Evolutionary conservation across 2,329 filamentous ascomycete genomes (phyloP), one percentile per base, ranked within the genome.

Genomic region (Teratosphaeriaceae sp.): DNA sequence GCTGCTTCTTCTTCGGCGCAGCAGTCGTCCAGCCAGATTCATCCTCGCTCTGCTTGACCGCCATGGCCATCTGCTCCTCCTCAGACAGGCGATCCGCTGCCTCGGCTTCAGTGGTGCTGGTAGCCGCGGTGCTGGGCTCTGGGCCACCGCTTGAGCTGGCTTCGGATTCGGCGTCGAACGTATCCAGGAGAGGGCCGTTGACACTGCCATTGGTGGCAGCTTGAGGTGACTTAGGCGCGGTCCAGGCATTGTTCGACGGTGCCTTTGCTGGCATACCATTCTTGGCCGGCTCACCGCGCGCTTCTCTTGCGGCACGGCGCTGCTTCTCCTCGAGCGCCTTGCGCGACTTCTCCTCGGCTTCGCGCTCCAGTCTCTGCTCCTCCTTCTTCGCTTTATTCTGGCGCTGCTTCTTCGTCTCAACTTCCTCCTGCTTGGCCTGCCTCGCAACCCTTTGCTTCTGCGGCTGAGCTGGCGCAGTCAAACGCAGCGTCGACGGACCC

Each of bases 321-420:
- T 95, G 89, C 63, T 84, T 82, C 71, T 96, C 88, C 57, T 86
- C 73, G 47, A 85, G 73, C 27, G 71, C 70, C 69, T 87, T 85
- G 59, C 89, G 83, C 58, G 85, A 75, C 60, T 81, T 78, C 69
- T 96, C 89, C 1, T 84, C 79, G 55, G 85, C 84, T 60, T 89
- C 83, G 22, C 85, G 80, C 44, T 78, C 74, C 22, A 74, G 72
- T 73, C 87, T 92, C 58, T 81, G 80, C 45, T 80, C 83, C 67
- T 95, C 88, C 27, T 78, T 81, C 79, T 95, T 96, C 71, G 84
- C 80, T 54, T 83, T 79, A 70, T 95, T 92, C 72, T 96, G 89
- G 47, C 88, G 82, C 71, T 94, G 87, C 74, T 96, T 96, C 83
- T 96, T 96, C 16, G 84, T 85, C 73, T 95, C 85, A 15, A 76